phyloP scores from a whole-genome alignment of 331 rosid species.

The Arachis monticola region DNA sequence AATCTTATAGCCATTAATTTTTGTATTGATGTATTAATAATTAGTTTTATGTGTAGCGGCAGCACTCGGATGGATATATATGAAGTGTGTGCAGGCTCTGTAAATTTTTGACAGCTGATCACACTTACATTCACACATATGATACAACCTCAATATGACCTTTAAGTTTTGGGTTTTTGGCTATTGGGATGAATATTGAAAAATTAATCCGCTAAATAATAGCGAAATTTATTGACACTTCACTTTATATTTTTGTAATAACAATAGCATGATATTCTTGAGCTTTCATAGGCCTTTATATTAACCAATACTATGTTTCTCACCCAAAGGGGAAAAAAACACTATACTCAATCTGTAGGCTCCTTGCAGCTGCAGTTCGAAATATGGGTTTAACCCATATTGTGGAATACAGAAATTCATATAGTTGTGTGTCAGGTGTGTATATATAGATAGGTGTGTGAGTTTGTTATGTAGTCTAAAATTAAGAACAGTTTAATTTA shows the following conservation, averaged over 20 bases:
- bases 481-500: no score
- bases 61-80: conserved; percentile 30
- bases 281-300: no score
- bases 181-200: conserved; percentile 8
- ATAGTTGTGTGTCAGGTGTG: no score
- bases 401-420: no score
- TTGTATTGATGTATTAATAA: conserved; percentile 35
- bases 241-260: neutral
- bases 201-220: conserved; percentile 8
- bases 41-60: conserved; percentile 31
- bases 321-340: no score
- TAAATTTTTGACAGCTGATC: conserved; percentile 45
- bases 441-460: no score
- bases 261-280: no score
- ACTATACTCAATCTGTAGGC: no score
- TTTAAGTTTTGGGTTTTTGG: neutral
- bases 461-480: no score
- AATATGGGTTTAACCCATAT: no score
- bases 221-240: neutral
- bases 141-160: neutral
- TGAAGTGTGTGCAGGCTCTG: conserved; percentile 39
- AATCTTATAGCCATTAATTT: conserved; percentile 29
- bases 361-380: no score
- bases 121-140: conserved; percentile 21
- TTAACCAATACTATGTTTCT: no score